A percentile compares a stretch with the other conserved stretches of the same genome.
Evolutionary conservation across 2,329 filamentous ascomycete genomes (phyloP).

Genomic region (Talaromyces piceae): DNA sequence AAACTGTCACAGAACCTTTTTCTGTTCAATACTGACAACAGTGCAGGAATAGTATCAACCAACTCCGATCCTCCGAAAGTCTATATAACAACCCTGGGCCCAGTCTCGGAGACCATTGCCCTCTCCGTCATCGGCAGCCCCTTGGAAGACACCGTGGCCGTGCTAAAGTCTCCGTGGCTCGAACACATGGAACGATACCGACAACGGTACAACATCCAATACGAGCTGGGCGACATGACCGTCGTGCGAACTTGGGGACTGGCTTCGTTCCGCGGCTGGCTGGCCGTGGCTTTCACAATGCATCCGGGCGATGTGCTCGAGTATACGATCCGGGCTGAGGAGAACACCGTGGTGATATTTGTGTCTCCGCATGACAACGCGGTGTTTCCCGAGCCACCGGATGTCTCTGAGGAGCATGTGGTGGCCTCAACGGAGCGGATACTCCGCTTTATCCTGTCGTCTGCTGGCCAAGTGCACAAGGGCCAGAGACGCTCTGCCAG

Average conservation of each 20-base stretch:
- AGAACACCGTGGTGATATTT: conserved; percentile 36
- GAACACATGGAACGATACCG: conserved; percentile 24
- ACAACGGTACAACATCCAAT: conserved; percentile 42
- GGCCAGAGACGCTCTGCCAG: conserved; percentile 20
- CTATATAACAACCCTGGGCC: conserved; percentile 25
- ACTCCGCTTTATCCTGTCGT: conserved; percentile 23
- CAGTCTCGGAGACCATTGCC: conserved; percentile 15
- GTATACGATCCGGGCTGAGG: conserved; percentile 44
- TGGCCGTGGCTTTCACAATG: conserved; percentile 44
- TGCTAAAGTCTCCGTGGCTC: conserved; percentile 19
- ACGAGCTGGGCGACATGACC: conserved; percentile 44
- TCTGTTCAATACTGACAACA: neutral
- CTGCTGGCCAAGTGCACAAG: conserved; percentile 11
- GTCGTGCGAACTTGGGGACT: conserved; percentile 50
- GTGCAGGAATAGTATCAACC: conserved; percentile 20
- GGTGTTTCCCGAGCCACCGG: conserved; percentile 11
- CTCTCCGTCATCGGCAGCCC: conserved; percentile 2
- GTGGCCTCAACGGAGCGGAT: conserved; percentile 18
- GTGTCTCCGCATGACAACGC: conserved; percentile 15
- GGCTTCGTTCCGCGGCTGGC: conserved; percentile 40
- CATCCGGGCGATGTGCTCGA: conserved; percentile 53
- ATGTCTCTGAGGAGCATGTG: conserved; percentile 13
- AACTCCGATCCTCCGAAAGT: conserved; percentile 15
- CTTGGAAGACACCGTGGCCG: conserved; percentile 4
- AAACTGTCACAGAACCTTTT: neutral